Conservation (phyloP, 2,329 filamentous ascomycete species). For the Blastomyces silverae region DNA sequence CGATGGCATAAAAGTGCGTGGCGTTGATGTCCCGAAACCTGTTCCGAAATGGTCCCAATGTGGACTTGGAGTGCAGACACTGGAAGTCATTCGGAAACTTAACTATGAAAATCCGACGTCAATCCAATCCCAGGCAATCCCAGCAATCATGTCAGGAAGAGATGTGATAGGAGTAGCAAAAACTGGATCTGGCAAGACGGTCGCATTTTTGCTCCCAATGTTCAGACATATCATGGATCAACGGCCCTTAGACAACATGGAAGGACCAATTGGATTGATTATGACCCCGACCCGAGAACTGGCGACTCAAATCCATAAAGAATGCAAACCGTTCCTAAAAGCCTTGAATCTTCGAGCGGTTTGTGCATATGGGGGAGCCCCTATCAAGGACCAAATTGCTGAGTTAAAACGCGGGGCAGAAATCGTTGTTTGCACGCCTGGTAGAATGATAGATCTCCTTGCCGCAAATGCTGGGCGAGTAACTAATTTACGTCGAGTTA, state of each 20-base stretch:
- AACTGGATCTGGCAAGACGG: slow-evolving; percentile 94
- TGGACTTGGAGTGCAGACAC: slow-evolving; percentile 75
- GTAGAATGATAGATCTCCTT: slow-evolving; percentile 89
- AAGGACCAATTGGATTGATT: slow-evolving; percentile 81
- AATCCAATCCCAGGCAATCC: slow-evolving; percentile 92
- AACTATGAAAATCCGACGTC: slow-evolving; percentile 85
- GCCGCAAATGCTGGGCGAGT: slow-evolving; percentile 91
- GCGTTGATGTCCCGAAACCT: slow-evolving; percentile 81
- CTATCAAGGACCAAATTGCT: slow-evolving; percentile 95
- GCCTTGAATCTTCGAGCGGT: slow-evolving; percentile 77
- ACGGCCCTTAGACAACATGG: slow-evolving; percentile 67
- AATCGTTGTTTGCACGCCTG: slow-evolving; percentile 90
- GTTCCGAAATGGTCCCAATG: slow-evolving; percentile 97
- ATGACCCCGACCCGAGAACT: slow-evolving; percentile 93
- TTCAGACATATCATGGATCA: slow-evolving; percentile 98
- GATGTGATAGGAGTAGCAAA: slow-evolving; percentile 96
- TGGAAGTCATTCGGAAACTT: slow-evolving; percentile 75
- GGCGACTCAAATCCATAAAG: slow-evolving; percentile 85
- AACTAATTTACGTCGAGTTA: slow-evolving; percentile 80
- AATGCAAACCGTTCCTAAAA: slow-evolving; percentile 91
- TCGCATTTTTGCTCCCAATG: slow-evolving; percentile 93
- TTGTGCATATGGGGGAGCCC: slow-evolving; percentile 88
- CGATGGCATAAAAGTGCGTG: slow-evolving; percentile 90
- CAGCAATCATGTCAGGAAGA: slow-evolving; percentile 88
- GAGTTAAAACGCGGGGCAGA: slow-evolving; percentile 92